Conservation (phyloP, 495 filamentous ascomycete genomes). For the Penicillium mononematosum region DNA sequence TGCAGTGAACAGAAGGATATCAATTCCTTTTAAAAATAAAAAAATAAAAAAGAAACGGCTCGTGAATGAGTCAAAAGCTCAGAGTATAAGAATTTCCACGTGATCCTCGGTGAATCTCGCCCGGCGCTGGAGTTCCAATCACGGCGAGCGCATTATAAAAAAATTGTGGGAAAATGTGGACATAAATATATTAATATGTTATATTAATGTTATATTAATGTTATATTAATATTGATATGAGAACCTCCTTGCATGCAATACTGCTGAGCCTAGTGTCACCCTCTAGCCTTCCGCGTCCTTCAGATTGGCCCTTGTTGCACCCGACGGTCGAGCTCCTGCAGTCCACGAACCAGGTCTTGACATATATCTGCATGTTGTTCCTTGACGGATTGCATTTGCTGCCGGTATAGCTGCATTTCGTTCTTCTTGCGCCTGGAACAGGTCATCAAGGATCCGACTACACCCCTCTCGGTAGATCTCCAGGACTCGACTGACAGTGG, state of each 20-base stretch:
- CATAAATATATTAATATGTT: background rate
- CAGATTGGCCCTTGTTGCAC: slow-evolving; percentile 20
- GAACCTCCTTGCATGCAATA: background rate
- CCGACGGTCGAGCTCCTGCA: slow-evolving; percentile 31
- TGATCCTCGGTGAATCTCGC: slow-evolving; percentile 21
- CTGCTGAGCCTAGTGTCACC: background rate
- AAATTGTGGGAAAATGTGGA: background rate
- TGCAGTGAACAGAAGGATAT: slow-evolving; percentile 1
- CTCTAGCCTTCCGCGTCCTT: background rate
- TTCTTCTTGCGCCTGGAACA: slow-evolving; percentile 34
- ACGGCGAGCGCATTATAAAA: slow-evolving; percentile 15
- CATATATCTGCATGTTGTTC: slow-evolving; percentile 37
- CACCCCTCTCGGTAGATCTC: slow-evolving; percentile 36
- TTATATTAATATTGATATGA: background rate
- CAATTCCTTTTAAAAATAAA: background rate
- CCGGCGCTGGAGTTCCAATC: slow-evolving; percentile 22
- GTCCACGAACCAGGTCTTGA: slow-evolving; percentile 31
- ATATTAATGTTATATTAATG: no score
- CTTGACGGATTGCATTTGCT: slow-evolving; percentile 34
- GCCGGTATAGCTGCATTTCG: slow-evolving; percentile 33
- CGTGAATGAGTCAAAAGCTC: slow-evolving; percentile 26
- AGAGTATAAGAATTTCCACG: slow-evolving; percentile 15
- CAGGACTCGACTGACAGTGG: slow-evolving; percentile 29
- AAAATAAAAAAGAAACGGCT: slow-evolving; percentile 16
- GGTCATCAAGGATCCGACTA: slow-evolving; percentile 33